Conservation (phyloP, 768 basidiomycete genomes). For the Suillus alpinus region DNA sequence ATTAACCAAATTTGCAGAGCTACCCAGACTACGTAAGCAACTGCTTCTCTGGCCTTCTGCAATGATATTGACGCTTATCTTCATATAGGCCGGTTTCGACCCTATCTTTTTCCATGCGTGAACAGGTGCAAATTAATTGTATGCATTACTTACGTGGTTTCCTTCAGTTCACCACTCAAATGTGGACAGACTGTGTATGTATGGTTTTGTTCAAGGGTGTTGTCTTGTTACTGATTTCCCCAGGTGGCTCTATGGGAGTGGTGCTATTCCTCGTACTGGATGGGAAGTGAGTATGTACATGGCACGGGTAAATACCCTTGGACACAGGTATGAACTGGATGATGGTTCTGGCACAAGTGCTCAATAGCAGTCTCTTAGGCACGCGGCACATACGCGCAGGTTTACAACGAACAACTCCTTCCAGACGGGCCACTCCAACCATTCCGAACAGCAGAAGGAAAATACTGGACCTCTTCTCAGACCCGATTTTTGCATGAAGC, state of each 20-base stretch:
- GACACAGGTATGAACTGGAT: conserved; percentile 19
- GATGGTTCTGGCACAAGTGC: background rate
- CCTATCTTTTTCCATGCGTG: conserved; percentile 25
- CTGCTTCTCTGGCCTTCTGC: background rate
- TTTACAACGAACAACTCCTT: conserved; percentile 20
- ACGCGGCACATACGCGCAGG: conserved; percentile 20
- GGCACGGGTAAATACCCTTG: conserved; percentile 13
- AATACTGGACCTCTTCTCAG: conserved; percentile 24
- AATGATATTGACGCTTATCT: background rate
- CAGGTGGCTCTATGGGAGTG: conserved; percentile 30
- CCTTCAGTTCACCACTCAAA: conserved; percentile 23
- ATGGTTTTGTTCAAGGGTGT: too few relatives aligned
- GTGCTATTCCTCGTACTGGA: conserved; percentile 28
- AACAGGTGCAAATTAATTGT: background rate
- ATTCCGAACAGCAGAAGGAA: conserved; percentile 21
- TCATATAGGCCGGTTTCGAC: conserved; percentile 20
- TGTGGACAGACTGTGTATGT: conserved; percentile 23
- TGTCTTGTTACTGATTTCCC: background rate
- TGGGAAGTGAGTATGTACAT: conserved; percentile 19
- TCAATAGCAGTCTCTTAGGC: conserved; percentile 6
- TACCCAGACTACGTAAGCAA: conserved; percentile 21
- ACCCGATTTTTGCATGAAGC: conserved; percentile 20
- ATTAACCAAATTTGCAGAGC: conserved; percentile 8
- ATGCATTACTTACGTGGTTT: background rate
- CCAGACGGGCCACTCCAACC: conserved; percentile 22